Evolutionary conservation across 1,284 basidiomycete species (phyloP).

Genomic region (Moniliophthora roreri): DNA sequence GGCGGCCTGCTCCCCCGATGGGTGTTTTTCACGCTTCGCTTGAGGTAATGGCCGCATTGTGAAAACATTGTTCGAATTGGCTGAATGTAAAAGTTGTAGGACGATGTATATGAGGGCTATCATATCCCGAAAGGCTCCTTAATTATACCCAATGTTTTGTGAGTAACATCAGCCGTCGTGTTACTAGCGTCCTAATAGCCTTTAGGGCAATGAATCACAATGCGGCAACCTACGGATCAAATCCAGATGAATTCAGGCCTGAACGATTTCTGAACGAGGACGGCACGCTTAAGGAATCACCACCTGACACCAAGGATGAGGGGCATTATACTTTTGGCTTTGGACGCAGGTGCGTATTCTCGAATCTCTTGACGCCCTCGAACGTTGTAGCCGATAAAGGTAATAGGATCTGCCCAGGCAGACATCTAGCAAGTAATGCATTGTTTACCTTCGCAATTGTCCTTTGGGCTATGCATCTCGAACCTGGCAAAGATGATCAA

Average conservation of each 20-base stretch:
- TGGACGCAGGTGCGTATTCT: constrained; percentile 2
- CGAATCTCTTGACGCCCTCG: no score
- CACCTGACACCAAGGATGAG: constrained; percentile 3
- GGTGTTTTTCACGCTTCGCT: no score
- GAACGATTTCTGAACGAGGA: constrained; percentile 7
- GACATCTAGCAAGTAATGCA: no score
- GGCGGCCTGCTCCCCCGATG: no score
- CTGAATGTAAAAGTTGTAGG: no score
- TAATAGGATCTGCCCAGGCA: no score
- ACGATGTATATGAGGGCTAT: constrained; percentile 10
- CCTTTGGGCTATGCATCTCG: no score
- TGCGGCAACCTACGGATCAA: constrained; percentile 3
- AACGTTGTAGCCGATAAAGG: no score
- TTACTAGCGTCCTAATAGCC: no score
- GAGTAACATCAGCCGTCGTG: not conserved
- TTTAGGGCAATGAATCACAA: constrained; percentile 5
- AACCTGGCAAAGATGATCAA: no score
- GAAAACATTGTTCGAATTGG: not conserved
- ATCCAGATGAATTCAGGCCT: constrained; percentile 6
- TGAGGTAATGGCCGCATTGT: no score
- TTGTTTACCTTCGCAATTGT: no score
- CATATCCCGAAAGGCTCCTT: constrained; percentile 9
- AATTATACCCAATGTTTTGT: constrained; percentile 5
- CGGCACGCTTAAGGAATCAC: not conserved
- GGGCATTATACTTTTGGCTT: constrained; percentile 10